Base-by-base conservation (phyloP, 2,329 filamentous ascomycete species). In the Bertia moriformis region DNA sequence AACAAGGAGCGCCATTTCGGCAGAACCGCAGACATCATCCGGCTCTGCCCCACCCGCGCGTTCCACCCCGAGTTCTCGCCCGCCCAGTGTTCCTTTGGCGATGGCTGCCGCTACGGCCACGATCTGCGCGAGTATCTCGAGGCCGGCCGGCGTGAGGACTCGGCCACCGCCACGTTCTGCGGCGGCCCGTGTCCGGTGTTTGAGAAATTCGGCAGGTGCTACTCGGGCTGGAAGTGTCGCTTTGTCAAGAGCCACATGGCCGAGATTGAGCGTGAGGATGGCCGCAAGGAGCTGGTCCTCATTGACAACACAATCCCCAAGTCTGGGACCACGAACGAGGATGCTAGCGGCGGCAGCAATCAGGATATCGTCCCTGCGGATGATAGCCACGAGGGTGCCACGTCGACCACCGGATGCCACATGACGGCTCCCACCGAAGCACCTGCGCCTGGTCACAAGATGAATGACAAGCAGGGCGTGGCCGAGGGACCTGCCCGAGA, bases 161-260 rank as follows among this genome's bases (percentile, higher is more conserved):
- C 94, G 29, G 69, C 71, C 3, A 85, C 81, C 0, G n/a, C n/a
- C n/a, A n/a, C n/a, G n/a, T n/a, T n/a, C n/a, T 81, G 93, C 50
- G 69, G 67, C 30, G 83, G 84, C 4, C 67, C 80, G 44, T 98
- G 91, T 52, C 89, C 88, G 1, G 71, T 93, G 7, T 95, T 77
- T 57, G 78, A 84, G 46, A 65, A 67, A 14, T 73, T 80, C 46
- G 88, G 88, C 12, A 74, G 68, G 44, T 98, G 91, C 50, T 69
- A 73, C 38, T 74, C 81, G 13, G 91, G 91, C 4, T 98, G 89
- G 88, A 93, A 89, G 56, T 98, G 91, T 56, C 81, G 89, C 17
- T 93, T 95, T 52, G 82, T 85, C 22, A 72, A 73, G 45, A 93
- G 85, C 45, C 91, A 98, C 59, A 91, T 86, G 49, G 69, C 78